These are phyloP conservation scores for Aspergillus pseudoviridinutans DNA, from an alignment of 2,329 filamentous ascomycete genomes.

Conservation along the genomic window DNA sequence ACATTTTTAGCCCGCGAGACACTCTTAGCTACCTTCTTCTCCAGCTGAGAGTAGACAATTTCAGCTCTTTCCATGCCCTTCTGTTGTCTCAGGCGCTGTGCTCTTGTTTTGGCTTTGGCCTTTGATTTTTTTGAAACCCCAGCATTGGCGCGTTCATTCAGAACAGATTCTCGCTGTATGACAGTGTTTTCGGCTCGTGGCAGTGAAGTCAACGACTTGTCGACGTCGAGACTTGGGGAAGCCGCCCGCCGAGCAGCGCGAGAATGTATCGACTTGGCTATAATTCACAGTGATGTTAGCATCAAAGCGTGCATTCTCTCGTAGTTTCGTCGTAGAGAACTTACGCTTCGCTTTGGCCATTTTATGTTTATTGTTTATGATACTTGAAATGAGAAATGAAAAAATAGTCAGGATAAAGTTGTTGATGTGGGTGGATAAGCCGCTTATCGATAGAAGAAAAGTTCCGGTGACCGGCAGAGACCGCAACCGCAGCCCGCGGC, in stretches of 20 bases:
- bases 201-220: slow-evolving; percentile 46
- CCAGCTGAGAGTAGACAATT: slow-evolving; percentile 50
- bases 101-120: slow-evolving; percentile 47
- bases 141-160: slow-evolving; percentile 46
- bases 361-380: slow-evolving; percentile 10
- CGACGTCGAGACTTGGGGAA: slow-evolving; percentile 51
- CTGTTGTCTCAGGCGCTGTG: slow-evolving; percentile 52
- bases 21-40: slow-evolving; percentile 54
- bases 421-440: slow-evolving; percentile 17
- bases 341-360: slow-evolving; percentile 40
- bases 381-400: slow-evolving; percentile 8
- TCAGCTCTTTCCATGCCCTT: slow-evolving; percentile 55
- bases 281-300: background rate
- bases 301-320: slow-evolving; percentile 4
- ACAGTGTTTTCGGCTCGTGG: slow-evolving; percentile 39
- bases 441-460: slow-evolving; percentile 35
- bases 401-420: slow-evolving; percentile 1
- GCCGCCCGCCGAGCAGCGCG: slow-evolving; percentile 56
- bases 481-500: slow-evolving; percentile 22
- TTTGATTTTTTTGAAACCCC: slow-evolving; percentile 53
- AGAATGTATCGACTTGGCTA: slow-evolving; percentile 53
- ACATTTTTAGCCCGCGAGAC: slow-evolving; percentile 46
- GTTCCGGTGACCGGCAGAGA: slow-evolving; percentile 24
- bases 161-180: slow-evolving; percentile 42
- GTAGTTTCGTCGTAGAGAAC: slow-evolving; percentile 4